Base-by-base conservation (phyloP, 345 rosid genomes). In the Acer saccharum region DNA sequence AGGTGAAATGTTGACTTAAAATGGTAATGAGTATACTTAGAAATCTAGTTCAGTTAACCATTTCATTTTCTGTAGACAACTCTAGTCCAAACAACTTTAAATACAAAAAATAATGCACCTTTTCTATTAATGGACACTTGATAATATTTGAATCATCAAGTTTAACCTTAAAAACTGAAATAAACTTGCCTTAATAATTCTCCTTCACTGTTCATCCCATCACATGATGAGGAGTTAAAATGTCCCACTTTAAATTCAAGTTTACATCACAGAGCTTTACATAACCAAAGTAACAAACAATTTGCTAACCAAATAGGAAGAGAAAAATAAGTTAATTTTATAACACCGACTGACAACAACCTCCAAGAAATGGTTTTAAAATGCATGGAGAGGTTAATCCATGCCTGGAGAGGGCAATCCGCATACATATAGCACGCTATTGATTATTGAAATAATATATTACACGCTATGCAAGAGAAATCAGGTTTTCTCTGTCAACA, bases 81-180 rank as follows among this genome's bases (percentile, higher is more conserved):
- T 72, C 54, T 39, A 35, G n/a, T 55, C 27, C 74, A 60, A 61
- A 21, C 46, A 73, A 20, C 21, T 73, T 20, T 41, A 23, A 73
- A 41, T 23, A 6, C 76, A 21, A 10, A 23, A 35, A 18, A 13
- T 43, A 23, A 13, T 4, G 16, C 16, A 20, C 43, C 62, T 6
- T 14, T 73, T 39, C 41, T 11, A 6, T 20, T 7, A 41, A 39
- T 13, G 18, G 32, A 20, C 39, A 9, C 67, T 72, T 7, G 39
- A 35, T n/a, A 72, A 41, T 13, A 16, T 21, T 61, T 20, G 35
- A 60, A 58, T 20, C 67, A 60, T 32, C 29, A 7, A 21, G 8
- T 12, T 32, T 60, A 23, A 73, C 41, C 21, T 43, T 73, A 68
- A 23, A 61, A 52, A 61, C 50, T 50, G 14, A 23, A 62, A 41